phyloP scores from a whole-genome alignment of 2,329 filamentous ascomycete species.

The Pseudocercospora macadamiae region DNA sequence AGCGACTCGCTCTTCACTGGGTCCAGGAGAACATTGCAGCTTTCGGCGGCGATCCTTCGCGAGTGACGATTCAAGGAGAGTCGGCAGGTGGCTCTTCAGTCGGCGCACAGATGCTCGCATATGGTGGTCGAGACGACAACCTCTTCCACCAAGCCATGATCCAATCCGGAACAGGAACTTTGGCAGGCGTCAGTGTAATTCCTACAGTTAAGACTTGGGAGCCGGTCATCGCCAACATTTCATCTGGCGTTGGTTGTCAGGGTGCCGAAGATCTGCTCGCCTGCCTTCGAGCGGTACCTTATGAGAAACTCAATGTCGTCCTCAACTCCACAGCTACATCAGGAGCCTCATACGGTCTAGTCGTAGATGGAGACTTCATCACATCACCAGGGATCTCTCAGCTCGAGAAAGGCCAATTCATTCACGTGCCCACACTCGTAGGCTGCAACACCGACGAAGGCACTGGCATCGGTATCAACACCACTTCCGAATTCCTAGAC shows the following conservation, averaged over 20 bases:
- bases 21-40: slow-evolving; percentile 39
- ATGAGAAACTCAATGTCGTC: slow-evolving; percentile 27
- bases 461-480: slow-evolving; percentile 33
- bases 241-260: slow-evolving; percentile 25
- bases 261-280: slow-evolving; percentile 38
- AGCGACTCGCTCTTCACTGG: slow-evolving; percentile 47
- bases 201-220: slow-evolving; percentile 29
- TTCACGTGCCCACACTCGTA: slow-evolving; percentile 33
- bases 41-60: slow-evolving; percentile 33
- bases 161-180: slow-evolving; percentile 45
- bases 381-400: slow-evolving; percentile 22
- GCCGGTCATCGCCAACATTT: slow-evolving; percentile 34
- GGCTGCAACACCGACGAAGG: slow-evolving; percentile 36
- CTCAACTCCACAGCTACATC: slow-evolving; percentile 30
- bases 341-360: slow-evolving; percentile 26
- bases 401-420: slow-evolving; percentile 30
- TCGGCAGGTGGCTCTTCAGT: slow-evolving; percentile 48
- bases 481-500: slow-evolving; percentile 28
- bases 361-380: slow-evolving; percentile 35
- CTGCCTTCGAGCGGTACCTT: slow-evolving; percentile 35
- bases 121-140: slow-evolving; percentile 57
- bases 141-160: slow-evolving; percentile 59
- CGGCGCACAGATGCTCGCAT: slow-evolving; percentile 56
- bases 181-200: slow-evolving; percentile 37
- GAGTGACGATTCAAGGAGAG: slow-evolving; percentile 35